A percentile compares a stretch with the other conserved stretches of the same genome.
Evolutionary conservation across 495 filamentous ascomycete genomes (phyloP).

Genomic region (Ramalina intermedia): DNA sequence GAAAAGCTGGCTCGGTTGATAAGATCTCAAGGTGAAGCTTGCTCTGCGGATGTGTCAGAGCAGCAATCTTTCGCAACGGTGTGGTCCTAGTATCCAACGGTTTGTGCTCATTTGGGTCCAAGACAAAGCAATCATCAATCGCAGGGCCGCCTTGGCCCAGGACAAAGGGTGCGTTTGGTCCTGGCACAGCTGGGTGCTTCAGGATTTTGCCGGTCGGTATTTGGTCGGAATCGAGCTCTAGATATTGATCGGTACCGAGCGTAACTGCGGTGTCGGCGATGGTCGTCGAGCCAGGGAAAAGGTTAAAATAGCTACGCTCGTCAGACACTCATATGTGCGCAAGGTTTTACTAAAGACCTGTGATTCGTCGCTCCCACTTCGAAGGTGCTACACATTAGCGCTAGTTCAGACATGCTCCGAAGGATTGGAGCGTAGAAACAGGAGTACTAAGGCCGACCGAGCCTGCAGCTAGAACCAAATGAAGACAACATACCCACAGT

Average conservation of each 20-base stretch:
- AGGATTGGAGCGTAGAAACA: no score
- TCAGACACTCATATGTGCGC: background rate
- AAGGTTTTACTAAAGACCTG: conserved; percentile 40
- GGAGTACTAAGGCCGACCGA: no score
- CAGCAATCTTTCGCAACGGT: conserved; percentile 48
- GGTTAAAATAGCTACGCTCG: conserved; percentile 72
- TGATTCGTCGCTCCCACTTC: conserved; percentile 81
- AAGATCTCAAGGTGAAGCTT: conserved; percentile 68
- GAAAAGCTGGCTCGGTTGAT: conserved; percentile 89
- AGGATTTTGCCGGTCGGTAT: conserved; percentile 41
- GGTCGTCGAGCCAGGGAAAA: conserved; percentile 43
- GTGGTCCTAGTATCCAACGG: conserved; percentile 61
- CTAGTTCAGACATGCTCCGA: no score
- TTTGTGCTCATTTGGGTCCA: conserved; percentile 37
- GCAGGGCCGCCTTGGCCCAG: conserved; percentile 52
- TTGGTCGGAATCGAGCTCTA: conserved; percentile 53
- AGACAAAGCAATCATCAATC: conserved; percentile 84
- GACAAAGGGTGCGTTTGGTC: conserved; percentile 47
- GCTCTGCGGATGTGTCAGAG: conserved; percentile 53
- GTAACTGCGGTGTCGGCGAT: conserved; percentile 64
- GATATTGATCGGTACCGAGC: conserved; percentile 55
- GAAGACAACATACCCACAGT: conserved; percentile 33
- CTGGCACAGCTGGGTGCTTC: conserved; percentile 43
- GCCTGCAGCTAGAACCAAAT: no score
- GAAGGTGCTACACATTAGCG: no score